Evolutionary conservation across 2,329 filamentous ascomycete species (phyloP).

Genomic region (Paracamarosporium sp.): DNA sequence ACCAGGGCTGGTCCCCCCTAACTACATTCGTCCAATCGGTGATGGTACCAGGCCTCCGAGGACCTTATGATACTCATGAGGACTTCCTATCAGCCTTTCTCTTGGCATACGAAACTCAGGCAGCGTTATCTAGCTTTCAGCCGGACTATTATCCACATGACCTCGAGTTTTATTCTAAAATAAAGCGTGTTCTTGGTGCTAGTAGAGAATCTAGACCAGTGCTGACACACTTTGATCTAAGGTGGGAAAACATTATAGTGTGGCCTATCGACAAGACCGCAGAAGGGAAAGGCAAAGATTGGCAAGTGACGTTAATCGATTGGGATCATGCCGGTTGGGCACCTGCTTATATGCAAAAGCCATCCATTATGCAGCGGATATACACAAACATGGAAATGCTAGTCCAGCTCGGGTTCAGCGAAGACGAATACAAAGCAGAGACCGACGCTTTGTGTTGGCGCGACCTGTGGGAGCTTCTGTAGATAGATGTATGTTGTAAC

Average conservation of each 20-base stretch:
- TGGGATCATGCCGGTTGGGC: constrained; percentile 9
- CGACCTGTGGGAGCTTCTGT: too few species aligned
- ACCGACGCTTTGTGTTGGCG: not conserved
- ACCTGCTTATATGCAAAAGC: constrained; percentile 9
- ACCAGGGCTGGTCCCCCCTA: constrained; percentile 1
- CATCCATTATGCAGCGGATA: constrained; percentile 8
- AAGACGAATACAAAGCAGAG: not conserved
- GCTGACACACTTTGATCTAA: constrained; percentile 7
- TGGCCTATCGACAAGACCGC: not conserved
- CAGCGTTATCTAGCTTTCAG: not conserved
- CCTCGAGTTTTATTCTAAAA: not conserved
- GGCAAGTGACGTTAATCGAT: constrained; percentile 12
- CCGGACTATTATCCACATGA: not conserved
- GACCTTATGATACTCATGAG: constrained; percentile 8
- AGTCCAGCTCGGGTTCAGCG: not conserved
- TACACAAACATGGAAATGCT: not conserved
- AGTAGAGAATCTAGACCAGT: not conserved
- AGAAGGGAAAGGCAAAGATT: not conserved
- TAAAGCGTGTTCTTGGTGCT: constrained; percentile 5
- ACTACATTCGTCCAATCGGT: not conserved
- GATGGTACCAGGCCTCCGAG: not conserved
- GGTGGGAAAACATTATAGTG: constrained; percentile 6
- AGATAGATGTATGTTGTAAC: too few species aligned
- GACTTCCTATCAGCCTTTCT: constrained; percentile 6
- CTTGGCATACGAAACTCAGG: not conserved